Evolutionary conservation across 257 asterid species (phyloP).

Genomic region (Ilex aquifolium): DNA sequence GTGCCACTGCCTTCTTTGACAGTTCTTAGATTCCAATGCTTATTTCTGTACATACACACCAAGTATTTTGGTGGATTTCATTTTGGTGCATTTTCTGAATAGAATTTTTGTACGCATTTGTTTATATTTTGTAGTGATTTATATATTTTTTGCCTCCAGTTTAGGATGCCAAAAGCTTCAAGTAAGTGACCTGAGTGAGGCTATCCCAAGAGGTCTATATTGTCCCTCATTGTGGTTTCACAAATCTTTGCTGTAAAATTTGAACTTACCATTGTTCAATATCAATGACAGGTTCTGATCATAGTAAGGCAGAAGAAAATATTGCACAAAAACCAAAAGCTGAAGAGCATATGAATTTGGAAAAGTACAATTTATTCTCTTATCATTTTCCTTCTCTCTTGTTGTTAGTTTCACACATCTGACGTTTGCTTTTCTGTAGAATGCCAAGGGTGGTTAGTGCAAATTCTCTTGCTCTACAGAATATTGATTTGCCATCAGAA

Average conservation of each 20-base stretch:
- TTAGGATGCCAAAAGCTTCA: constrained; percentile 32
- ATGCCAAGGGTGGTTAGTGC: constrained; percentile 26
- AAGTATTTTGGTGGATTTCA: too few relatives aligned
- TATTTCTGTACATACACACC: too few relatives aligned
- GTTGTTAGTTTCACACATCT: constrained; percentile 15
- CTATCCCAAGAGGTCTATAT: constrained; percentile 39
- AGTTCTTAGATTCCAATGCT: too few relatives aligned
- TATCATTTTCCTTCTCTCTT: constrained; percentile 7
- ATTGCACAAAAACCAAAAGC: constrained; percentile 20
- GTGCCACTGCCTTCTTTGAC: too few relatives aligned
- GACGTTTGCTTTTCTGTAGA: constrained; percentile 18
- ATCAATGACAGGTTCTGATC: constrained; percentile 37
- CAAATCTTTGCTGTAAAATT: constrained; percentile 1
- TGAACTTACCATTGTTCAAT: constrained; percentile 12
- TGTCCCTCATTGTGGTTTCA: constrained; percentile 10
- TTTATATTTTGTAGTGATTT: constrained; percentile 1
- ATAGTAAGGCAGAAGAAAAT: constrained; percentile 28
- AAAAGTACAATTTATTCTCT: constrained; percentile 31
- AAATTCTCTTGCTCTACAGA: constrained; percentile 32
- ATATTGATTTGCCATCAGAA: constrained; percentile 44
- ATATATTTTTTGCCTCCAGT: constrained; percentile 29
- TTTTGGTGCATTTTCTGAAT: neutral
- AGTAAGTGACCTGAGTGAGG: constrained; percentile 25
- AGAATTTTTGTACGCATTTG: neutral
- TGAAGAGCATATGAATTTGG: constrained; percentile 33